Percentiles rank a stretch among this genome's conserved stretches.
Conservation (phyloP, 805 yeast species). For the Saturnispora galanensis region DNA sequence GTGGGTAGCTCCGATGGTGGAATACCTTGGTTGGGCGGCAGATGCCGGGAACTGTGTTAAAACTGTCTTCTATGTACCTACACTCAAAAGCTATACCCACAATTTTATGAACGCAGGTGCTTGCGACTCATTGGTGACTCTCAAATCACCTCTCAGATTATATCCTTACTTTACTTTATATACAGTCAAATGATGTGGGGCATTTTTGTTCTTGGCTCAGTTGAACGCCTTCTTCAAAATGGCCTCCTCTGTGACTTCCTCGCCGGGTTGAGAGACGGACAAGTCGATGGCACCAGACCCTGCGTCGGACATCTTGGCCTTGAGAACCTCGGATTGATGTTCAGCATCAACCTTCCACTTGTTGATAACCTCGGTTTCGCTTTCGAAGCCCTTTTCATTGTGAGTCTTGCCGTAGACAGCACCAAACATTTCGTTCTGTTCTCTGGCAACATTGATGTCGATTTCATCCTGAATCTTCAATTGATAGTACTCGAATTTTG, state of each 20-base stretch:
- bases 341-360: constrained; percentile 67
- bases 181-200: too few species aligned
- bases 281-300: constrained; percentile 18
- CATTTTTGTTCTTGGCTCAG: neutral
- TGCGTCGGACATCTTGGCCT: constrained; percentile 33
- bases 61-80: too few species aligned
- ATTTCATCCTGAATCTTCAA: constrained; percentile 78
- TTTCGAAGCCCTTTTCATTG: constrained; percentile 56
- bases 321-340: constrained; percentile 46
- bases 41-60: too few species aligned
- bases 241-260: constrained; percentile 19
- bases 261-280: constrained; percentile 18
- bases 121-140: too few species aligned
- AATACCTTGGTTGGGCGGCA: too few species aligned
- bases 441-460: constrained; percentile 58
- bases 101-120: too few species aligned
- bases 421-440: constrained; percentile 82
- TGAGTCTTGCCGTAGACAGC: constrained; percentile 55
- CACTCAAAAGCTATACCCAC: too few species aligned
- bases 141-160: too few species aligned
- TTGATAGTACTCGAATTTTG: constrained; percentile 81
- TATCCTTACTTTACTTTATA: too few species aligned
- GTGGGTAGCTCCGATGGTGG: too few species aligned
- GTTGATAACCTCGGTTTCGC: constrained; percentile 63
- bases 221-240: constrained; percentile 10